A percentile compares a stretch with the other conserved stretches of the same genome.
Evolutionary conservation across 768 basidiomycete species (phyloP).

Genomic region (Boletellus ananiceps): DNA sequence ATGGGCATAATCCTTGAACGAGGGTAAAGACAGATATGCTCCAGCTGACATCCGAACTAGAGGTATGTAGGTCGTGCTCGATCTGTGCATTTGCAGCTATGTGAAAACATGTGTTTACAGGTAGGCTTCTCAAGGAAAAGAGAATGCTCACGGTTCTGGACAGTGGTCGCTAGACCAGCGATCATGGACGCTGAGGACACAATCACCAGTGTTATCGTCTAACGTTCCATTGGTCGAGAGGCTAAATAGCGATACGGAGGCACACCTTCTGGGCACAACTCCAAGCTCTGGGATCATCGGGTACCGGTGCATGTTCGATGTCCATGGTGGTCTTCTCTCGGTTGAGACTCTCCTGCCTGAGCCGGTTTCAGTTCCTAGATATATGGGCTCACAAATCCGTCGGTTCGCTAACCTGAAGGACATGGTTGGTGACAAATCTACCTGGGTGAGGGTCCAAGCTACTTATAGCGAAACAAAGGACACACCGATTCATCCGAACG

Average conservation of each 20-base stretch:
- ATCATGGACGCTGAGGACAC: conserved; percentile 29
- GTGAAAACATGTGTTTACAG: background rate
- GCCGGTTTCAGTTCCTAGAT: background rate
- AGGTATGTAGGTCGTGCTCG: conserved; percentile 55
- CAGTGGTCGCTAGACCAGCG: conserved; percentile 21
- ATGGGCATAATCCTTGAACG: conserved; percentile 61
- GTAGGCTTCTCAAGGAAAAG: background rate
- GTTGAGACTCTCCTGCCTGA: background rate
- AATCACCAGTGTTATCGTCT: conserved; percentile 24
- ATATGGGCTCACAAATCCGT: background rate
- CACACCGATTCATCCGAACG: background rate
- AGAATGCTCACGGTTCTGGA: conserved; percentile 25
- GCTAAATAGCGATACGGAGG: no score
- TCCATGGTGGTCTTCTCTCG: conserved; percentile 12
- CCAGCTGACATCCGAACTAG: conserved; percentile 57
- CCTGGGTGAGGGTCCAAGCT: background rate
- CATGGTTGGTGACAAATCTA: conserved; percentile 5
- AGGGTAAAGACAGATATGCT: conserved; percentile 69
- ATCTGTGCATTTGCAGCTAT: conserved; percentile 68
- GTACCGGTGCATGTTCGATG: conserved; percentile 40
- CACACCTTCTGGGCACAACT: conserved; percentile 49
- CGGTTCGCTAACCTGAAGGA: conserved; percentile 6
- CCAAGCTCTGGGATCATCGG: conserved; percentile 62
- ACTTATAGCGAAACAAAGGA: conserved; percentile 5
- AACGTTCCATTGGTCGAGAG: background rate